These are phyloP conservation scores for Scutellaria barbata DNA, from an alignment of 257 asterid species.

Conservation along the genomic window DNA sequence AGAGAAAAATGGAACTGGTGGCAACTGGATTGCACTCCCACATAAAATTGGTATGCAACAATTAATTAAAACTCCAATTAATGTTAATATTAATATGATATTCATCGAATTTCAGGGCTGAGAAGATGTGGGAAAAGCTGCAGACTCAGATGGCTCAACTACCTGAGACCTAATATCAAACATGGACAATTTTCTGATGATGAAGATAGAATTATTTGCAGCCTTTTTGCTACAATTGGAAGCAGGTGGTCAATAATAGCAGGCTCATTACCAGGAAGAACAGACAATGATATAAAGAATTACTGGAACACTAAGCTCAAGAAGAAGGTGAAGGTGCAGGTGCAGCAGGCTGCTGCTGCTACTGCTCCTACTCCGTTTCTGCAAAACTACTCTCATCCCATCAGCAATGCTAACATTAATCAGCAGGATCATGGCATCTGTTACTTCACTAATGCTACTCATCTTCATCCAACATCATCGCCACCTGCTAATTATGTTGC, in stretches of 20 bases:
- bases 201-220: constrained; percentile 74
- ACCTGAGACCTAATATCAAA: constrained; percentile 78
- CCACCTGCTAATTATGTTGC: too few species aligned
- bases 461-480: too few species aligned
- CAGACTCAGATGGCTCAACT: constrained; percentile 89
- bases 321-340: constrained; percentile 41
- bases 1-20: constrained; percentile 73
- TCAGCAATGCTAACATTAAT: too few species aligned
- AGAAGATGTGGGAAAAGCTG: constrained; percentile 87
- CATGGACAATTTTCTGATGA: constrained; percentile 81
- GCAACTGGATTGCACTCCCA: constrained; percentile 88
- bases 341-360: too few species aligned
- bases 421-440: too few species aligned
- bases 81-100: too few species aligned
- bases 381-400: too few species aligned
- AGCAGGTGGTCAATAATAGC: constrained; percentile 85
- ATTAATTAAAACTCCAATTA: too few species aligned
- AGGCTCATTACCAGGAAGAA: constrained; percentile 78
- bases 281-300: constrained; percentile 88
- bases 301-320: constrained; percentile 96
- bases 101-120: too few species aligned
- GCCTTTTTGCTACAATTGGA: constrained; percentile 73
- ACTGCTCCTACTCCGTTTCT: too few species aligned
- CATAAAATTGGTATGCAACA: constrained; percentile 62
- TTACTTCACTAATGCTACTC: too few species aligned